Base-by-base conservation (phyloP, 2,329 filamentous ascomycete genomes). In the Aspergillus caelatus region DNA sequence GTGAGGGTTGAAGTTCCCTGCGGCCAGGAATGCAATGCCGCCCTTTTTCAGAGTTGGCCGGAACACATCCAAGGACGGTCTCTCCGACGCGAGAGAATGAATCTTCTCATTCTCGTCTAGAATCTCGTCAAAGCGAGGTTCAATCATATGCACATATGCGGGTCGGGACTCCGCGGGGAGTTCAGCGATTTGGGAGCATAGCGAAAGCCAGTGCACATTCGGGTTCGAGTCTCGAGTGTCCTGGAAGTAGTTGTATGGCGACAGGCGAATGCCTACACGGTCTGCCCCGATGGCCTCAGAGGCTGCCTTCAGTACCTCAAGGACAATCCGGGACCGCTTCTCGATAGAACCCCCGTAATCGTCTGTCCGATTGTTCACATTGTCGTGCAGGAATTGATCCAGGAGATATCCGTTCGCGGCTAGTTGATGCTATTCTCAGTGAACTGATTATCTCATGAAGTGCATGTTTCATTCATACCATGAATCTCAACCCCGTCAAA, bases 371-470 rank as follows among this genome's bases (percentile, higher is more conserved):
- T 80, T 79, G 75, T 89, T 89, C 68, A 79, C 77, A 5, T 75
- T 81, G 62, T 84, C 82, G 66, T 86, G 89, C 16, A 90, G 78
- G 74, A 92, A 93, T 68, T 89, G 84, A 62, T 85, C 84, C 10
- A 90, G 74, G 1, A 93, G 80, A 70, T 92, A 92, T 4, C 89
- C 88, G 68, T 91, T 89, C 4, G 39, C 39, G 7, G 16, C 39
- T 41, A 12, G 3, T n/a, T 10, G 8, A n/a, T 8, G 9, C 10
- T 10, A 1, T 41, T n/a, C 16, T 41, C 7, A 41, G 39, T 41
- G 3, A 41, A 41, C 3, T 10, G 16, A 41, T 41, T n/a, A 0
- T 34, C 32, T 11, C 9, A n/a, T n/a, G 3, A 9, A 9, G 39
- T 4, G 16, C 16, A n/a, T n/a, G 36, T 8, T 3, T 12, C 16